Evolutionary conservation across 2,329 filamentous ascomycete genomes (phyloP).

Genomic region (Exophiala phaeomuriformis): DNA sequence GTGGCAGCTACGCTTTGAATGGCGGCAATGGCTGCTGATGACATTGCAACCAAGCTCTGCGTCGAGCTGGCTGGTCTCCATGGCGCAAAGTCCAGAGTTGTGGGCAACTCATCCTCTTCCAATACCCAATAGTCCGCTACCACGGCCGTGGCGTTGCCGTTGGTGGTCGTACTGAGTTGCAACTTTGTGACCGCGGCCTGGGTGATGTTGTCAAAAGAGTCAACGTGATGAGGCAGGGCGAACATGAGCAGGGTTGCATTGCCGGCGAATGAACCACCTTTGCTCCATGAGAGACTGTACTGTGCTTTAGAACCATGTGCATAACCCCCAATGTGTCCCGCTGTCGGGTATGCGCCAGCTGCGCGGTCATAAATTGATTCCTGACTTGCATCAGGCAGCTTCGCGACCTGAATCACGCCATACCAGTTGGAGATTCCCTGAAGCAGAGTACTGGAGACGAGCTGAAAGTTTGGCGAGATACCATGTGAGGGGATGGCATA

Average conservation of each 20-base stretch:
- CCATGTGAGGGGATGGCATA: slow-evolving; percentile 61
- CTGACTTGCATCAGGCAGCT: slow-evolving; percentile 56
- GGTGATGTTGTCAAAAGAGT: slow-evolving; percentile 60
- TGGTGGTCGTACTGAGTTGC: slow-evolving; percentile 71
- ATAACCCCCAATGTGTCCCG: slow-evolving; percentile 57
- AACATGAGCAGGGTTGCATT: slow-evolving; percentile 66
- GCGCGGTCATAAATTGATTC: slow-evolving; percentile 68
- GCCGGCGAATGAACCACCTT: slow-evolving; percentile 54
- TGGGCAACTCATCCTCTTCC: slow-evolving; percentile 64
- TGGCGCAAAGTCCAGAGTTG: slow-evolving; percentile 67
- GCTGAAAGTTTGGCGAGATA: slow-evolving; percentile 54
- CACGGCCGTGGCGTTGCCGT: slow-evolving; percentile 69
- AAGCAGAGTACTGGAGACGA: slow-evolving; percentile 59
- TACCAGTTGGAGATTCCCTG: slow-evolving; percentile 61
- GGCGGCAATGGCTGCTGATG: slow-evolving; percentile 47
- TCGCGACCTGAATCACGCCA: slow-evolving; percentile 76
- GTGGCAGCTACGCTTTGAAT: slow-evolving; percentile 58
- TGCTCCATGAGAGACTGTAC: slow-evolving; percentile 69
- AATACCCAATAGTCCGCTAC: slow-evolving; percentile 69
- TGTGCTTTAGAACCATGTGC: slow-evolving; percentile 53
- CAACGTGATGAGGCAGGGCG: slow-evolving; percentile 75
- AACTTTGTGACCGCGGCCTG: slow-evolving; percentile 47
- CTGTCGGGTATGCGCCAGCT: slow-evolving; percentile 65
- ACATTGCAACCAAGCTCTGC: slow-evolving; percentile 32
- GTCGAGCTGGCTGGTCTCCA: slow-evolving; percentile 54